Base-by-base conservation (phyloP, 768 basidiomycete genomes). In the Neoboletus magnificus region DNA sequence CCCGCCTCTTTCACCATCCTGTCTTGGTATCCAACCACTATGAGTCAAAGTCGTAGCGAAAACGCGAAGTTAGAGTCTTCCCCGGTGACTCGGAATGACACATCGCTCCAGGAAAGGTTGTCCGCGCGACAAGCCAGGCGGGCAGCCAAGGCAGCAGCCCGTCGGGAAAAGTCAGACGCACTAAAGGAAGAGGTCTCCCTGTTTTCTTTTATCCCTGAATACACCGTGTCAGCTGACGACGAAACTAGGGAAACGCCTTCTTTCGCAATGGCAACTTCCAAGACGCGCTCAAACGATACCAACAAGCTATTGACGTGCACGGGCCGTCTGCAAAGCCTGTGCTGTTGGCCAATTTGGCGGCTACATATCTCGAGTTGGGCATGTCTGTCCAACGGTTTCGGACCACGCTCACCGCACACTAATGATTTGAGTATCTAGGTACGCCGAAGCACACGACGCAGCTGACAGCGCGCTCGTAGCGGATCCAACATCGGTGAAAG, bases 291-390 rank as follows among this genome's bases (percentile, higher is more conserved):
- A 66, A 71, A 1, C 69, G 69, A 46, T 82, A 81, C 60, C 71
- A 72, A 29, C 64, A 59, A 2, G 80, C 80, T 0, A 70, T 75
- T 2, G 36, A 64, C 2, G 62, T 71, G 20, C 74, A 79, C 41
- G 74, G 78, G 1, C 63, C 67, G 0, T 53, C 56, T 12, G 20
- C 42, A 6, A 71, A 75, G 25, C 69, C 76, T 0, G 55, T 74
- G 5, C 73, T 76, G 50, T 65, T 80, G 44, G 49, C 72, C 11
- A 82, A 82, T 56, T 62, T 81, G 25, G 73, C 77, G 0, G 71
- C 72, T 20, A 69, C 76, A 1, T 76, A 75, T 59, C 64, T 82
- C 13, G 76, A 79, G 57, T 63, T 79, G 4, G 66, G 72, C 43
- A 73, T 73, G 76, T 73, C 11, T 36, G 69, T 59, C 11, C 0